Evolutionary conservation across 208 protist genomes (phyloP).

Genomic region (Strigomonas culicis): DNA sequence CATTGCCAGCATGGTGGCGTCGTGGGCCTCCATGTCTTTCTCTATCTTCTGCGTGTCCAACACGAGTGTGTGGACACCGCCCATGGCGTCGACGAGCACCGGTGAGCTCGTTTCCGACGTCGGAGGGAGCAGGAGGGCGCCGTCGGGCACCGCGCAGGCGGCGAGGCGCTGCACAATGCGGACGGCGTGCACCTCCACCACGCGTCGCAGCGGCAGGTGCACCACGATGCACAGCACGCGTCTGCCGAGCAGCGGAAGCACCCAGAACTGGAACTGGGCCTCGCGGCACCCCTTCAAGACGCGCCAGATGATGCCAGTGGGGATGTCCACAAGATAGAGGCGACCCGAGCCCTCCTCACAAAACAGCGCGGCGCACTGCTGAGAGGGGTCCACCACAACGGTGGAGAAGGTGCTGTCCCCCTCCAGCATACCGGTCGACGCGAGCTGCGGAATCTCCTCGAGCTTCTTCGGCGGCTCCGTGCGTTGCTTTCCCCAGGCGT

Average conservation of each 20-base stretch:
- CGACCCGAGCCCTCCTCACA: constrained; percentile 38
- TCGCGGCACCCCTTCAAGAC: constrained; percentile 72
- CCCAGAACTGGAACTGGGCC: constrained; percentile 69
- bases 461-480: constrained; percentile 8
- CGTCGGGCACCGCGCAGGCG: constrained; percentile 46
- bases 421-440: constrained; percentile 35
- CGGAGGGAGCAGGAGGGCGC: constrained; percentile 43
- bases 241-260: constrained; percentile 25
- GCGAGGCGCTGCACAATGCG: constrained; percentile 51
- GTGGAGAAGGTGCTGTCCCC: constrained; percentile 42
- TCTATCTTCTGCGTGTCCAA: not conserved
- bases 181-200: constrained; percentile 68
- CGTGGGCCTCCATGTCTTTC: too few species aligned
- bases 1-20: not conserved
- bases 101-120: not conserved
- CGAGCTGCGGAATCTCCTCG: constrained; percentile 24
- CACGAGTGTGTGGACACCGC: not conserved
- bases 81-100: not conserved
- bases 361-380: constrained; percentile 64
- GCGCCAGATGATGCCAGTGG: constrained; percentile 34
- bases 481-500: constrained; percentile 13
- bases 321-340: constrained; percentile 65
- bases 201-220: constrained; percentile 60
- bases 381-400: constrained; percentile 62
- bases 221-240: constrained; percentile 58